Conservation (phyloP, 768 basidiomycete species). For the Collybiopsis confluens region DNA sequence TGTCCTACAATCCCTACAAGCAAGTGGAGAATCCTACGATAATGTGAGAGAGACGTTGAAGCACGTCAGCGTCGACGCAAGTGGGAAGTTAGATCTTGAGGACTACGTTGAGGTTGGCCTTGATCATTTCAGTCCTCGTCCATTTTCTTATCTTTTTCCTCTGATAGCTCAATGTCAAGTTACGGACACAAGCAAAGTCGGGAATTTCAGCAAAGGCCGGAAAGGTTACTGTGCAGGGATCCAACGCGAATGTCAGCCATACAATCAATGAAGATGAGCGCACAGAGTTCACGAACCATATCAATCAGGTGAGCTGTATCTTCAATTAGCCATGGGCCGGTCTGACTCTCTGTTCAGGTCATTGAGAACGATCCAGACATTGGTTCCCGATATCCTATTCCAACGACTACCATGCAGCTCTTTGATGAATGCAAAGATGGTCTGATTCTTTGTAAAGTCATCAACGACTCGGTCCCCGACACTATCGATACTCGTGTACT, state of each 20-base stretch:
- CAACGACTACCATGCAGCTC: conserved; percentile 95
- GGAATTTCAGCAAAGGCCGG: conserved; percentile 66
- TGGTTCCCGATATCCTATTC: conserved; percentile 80
- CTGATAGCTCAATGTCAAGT: conserved; percentile 74
- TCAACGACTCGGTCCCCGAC: conserved; percentile 99
- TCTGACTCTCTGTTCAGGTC: conserved; percentile 47
- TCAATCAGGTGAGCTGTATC: conserved; percentile 70
- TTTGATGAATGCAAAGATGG: conserved; percentile 98
- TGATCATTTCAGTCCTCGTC: conserved; percentile 5
- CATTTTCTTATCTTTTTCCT: neutral
- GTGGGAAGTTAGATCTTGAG: conserved; percentile 93
- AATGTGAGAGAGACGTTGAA: conserved; percentile 87
- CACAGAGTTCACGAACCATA: conserved; percentile 95
- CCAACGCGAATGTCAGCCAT: conserved; percentile 93
- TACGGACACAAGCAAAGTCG: conserved; percentile 48
- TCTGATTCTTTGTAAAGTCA: conserved; percentile 93
- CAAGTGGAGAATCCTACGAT: conserved; percentile 87
- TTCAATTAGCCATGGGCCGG: neutral
- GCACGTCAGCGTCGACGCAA: conserved; percentile 89
- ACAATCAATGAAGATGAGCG: conserved; percentile 98
- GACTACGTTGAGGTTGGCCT: conserved; percentile 94
- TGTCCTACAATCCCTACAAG: conserved; percentile 74
- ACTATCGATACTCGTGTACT: conserved; percentile 98
- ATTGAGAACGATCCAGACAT: conserved; percentile 89
- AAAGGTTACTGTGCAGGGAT: conserved; percentile 91